Evolutionary conservation across 2,329 filamentous ascomycete species (phyloP).

Genomic region (Talaromyces albobiverticillius): DNA sequence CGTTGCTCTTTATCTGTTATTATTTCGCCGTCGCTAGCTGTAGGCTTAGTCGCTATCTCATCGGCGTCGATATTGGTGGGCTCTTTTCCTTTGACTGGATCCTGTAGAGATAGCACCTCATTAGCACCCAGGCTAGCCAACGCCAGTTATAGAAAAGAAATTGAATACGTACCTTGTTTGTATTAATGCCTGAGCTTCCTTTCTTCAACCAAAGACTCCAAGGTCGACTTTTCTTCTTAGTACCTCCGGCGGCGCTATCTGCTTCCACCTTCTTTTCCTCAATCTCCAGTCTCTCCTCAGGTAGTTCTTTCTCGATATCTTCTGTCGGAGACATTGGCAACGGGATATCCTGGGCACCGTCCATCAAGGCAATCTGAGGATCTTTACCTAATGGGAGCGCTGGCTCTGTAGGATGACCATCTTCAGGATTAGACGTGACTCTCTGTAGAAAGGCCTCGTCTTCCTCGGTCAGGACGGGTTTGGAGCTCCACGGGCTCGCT

Average conservation of each 20-base stretch:
- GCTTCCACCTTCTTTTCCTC: not conserved
- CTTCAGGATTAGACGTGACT: conserved; percentile 46
- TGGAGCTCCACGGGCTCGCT: conserved; percentile 29
- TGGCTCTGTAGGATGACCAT: conserved; percentile 19
- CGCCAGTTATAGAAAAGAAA: not conserved
- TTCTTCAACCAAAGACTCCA: conserved; percentile 33
- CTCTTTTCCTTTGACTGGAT: conserved; percentile 19
- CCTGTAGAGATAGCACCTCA: not conserved
- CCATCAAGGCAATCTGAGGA: conserved; percentile 45
- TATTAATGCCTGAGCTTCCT: conserved; percentile 24
- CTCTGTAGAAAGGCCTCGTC: conserved; percentile 57
- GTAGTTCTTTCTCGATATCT: conserved; percentile 33
- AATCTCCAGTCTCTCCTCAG: conserved; percentile 16
- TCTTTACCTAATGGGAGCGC: conserved; percentile 30
- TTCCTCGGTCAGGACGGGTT: conserved; percentile 56
- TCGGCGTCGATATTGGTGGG: conserved; percentile 27
- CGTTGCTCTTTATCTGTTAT: conserved; percentile 43
- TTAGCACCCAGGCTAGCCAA: not conserved
- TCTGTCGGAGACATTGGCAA: conserved; percentile 50
- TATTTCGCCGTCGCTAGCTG: conserved; percentile 22
- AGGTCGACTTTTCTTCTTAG: conserved; percentile 12
- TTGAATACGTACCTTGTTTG: conserved; percentile 15
- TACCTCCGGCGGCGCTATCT: not conserved
- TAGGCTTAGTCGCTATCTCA: conserved; percentile 27
- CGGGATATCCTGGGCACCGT: conserved; percentile 47